A percentile compares a stretch with the other conserved stretches of the same genome.
phyloP scores from a whole-genome alignment of 768 basidiomycete species.

The Infundibulicybe gibba region DNA sequence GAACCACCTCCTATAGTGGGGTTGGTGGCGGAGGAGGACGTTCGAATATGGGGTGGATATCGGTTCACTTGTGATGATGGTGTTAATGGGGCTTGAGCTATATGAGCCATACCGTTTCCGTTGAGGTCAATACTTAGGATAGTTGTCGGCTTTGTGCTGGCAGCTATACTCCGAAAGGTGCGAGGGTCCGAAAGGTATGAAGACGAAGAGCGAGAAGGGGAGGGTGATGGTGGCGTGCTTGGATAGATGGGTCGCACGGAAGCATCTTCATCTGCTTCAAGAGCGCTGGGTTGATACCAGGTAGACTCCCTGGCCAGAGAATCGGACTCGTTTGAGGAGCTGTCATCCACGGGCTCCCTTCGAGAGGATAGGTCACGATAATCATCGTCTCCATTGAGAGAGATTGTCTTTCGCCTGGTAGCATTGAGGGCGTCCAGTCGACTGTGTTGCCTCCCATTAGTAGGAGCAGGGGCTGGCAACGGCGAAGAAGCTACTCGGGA shows the following conservation, averaged over 20 bases:
- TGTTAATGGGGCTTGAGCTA: constrained; percentile 78
- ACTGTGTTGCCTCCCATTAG: constrained; percentile 24
- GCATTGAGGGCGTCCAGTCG: constrained; percentile 26
- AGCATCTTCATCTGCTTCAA: constrained; percentile 93
- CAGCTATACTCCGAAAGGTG: constrained; percentile 79
- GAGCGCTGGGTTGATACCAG: constrained; percentile 73
- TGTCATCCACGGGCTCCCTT: constrained; percentile 44
- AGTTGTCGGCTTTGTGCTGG: constrained; percentile 94
- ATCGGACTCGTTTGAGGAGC: constrained; percentile 42
- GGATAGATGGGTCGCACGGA: constrained; percentile 89
- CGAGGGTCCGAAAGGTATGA: constrained; percentile 80
- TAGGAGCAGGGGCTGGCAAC: constrained; percentile 24
- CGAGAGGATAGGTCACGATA: constrained; percentile 31
- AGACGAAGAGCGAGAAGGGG: constrained; percentile 79
- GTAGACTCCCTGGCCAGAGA: constrained; percentile 69
- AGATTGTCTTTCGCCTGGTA: constrained; percentile 54
- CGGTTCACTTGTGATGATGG: constrained; percentile 51
- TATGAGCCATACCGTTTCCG: constrained; percentile 83
- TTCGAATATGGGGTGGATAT: constrained; percentile 55
- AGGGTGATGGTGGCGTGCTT: constrained; percentile 82
- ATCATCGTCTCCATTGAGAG: constrained; percentile 58
- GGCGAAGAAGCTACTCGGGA: constrained; percentile 44
- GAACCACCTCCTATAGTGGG: constrained; percentile 48
- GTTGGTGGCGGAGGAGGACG: constrained; percentile 53
- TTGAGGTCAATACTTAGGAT: constrained; percentile 84